Evolutionary conservation across 139 green algal species (phyloP).

Genomic region (Closterium sp.): DNA sequence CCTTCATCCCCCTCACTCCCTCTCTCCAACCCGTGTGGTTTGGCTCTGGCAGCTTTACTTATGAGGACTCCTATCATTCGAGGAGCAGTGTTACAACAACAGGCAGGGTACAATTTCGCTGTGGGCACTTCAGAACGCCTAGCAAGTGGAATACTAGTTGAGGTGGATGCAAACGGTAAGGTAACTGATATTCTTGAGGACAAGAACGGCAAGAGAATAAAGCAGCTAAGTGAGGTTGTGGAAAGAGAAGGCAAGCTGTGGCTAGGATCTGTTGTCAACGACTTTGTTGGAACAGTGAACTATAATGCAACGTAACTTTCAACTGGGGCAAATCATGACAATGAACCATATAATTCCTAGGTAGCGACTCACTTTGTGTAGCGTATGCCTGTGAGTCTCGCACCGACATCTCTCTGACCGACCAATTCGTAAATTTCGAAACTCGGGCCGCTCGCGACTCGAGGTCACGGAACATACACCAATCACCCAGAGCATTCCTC

Average conservation of each 20-base stretch:
- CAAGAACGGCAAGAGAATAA: background rate
- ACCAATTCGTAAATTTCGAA: background rate
- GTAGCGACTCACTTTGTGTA: background rate
- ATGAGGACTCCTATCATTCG: background rate
- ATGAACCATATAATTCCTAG: no score
- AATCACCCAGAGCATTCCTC: no score
- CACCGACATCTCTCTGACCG: background rate
- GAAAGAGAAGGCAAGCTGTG: slow-evolving; percentile 14
- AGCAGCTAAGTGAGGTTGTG: slow-evolving; percentile 6
- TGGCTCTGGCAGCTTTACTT: background rate
- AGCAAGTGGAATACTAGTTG: background rate
- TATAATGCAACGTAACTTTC: background rate
- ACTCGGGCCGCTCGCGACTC: background rate
- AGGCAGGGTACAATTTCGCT: background rate
- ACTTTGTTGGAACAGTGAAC: background rate
- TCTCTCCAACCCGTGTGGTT: background rate
- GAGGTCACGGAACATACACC: background rate
- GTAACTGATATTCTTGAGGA: slow-evolving; percentile 28
- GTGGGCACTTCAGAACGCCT: background rate
- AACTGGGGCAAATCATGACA: no score
- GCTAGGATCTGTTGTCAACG: slow-evolving; percentile 24
- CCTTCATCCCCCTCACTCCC: background rate
- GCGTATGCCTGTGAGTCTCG: background rate
- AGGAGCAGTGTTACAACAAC: background rate
- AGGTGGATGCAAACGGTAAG: slow-evolving; percentile 15